Percentiles rank a stretch among this genome's conserved stretches.
Conservation (phyloP, 2,329 filamentous ascomycete genomes). For the Dothistroma pini region DNA sequence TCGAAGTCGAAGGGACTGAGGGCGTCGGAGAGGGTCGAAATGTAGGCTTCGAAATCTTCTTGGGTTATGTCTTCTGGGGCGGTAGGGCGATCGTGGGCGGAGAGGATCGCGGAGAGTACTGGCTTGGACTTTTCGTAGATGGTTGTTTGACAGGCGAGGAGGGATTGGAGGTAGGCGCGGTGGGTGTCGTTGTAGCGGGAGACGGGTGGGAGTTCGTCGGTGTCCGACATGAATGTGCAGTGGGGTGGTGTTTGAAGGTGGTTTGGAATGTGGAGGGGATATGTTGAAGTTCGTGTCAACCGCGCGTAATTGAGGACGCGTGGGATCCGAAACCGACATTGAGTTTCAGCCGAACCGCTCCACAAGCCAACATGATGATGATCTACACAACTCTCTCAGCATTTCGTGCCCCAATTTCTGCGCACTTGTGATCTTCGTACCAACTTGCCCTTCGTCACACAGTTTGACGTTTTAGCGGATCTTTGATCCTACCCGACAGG, state of each 20-base stretch:
- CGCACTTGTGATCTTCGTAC: background rate
- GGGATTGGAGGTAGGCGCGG: conserved; percentile 85
- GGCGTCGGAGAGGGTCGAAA: conserved; percentile 66
- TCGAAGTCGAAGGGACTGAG: conserved; percentile 83
- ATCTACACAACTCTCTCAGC: background rate
- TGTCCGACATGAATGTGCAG: conserved; percentile 18
- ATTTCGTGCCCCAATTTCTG: background rate
- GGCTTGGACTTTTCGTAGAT: conserved; percentile 70
- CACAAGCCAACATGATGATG: background rate
- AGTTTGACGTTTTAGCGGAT: background rate
- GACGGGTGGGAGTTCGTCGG: conserved; percentile 4
- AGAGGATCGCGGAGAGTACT: conserved; percentile 72
- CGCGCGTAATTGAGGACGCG: background rate
- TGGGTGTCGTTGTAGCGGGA: conserved; percentile 60
- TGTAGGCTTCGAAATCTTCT: conserved; percentile 64
- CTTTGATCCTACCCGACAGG: background rate
- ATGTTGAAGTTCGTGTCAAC: background rate
- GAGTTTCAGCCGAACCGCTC: background rate
- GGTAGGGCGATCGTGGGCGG: conserved; percentile 52
- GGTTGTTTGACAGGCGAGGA: conserved; percentile 73
- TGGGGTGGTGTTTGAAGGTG: background rate
- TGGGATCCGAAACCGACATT: background rate
- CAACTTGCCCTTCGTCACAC: background rate
- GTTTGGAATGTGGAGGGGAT: background rate
- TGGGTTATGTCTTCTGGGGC: conserved; percentile 62